These are phyloP conservation scores for Westerdykella sp. DNA, from an alignment of 2,329 filamentous ascomycete species.

Conservation along the genomic window DNA sequence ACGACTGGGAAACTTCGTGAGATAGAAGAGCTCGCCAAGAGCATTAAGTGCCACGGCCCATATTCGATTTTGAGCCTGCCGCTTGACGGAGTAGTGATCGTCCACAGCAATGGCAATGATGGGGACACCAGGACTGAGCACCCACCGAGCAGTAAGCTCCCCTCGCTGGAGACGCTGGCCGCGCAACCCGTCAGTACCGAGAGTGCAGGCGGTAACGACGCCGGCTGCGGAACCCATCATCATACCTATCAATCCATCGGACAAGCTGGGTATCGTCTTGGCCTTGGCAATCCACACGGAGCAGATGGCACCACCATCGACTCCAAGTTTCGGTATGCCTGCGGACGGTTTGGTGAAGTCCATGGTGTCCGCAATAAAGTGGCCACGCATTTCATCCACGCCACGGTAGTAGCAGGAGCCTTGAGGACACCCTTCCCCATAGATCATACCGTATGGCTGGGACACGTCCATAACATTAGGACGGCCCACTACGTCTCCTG, in stretches of 20 bases:
- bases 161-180: constrained; percentile 61
- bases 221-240: constrained; percentile 78
- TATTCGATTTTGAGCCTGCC: constrained; percentile 63
- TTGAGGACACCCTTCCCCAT: constrained; percentile 80
- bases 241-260: constrained; percentile 73
- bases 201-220: constrained; percentile 72
- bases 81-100: constrained; percentile 67
- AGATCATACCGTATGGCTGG: constrained; percentile 73
- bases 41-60: constrained; percentile 96
- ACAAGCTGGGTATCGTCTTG: constrained; percentile 60
- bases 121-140: constrained; percentile 84
- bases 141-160: constrained; percentile 80
- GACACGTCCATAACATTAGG: constrained; percentile 91
- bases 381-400: constrained; percentile 66
- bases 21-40: constrained; percentile 82
- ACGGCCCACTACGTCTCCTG: constrained; percentile 66
- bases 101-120: constrained; percentile 81
- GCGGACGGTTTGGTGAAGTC: constrained; percentile 56
- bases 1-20: constrained; percentile 62
- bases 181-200: constrained; percentile 57
- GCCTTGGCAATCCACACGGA: constrained; percentile 90
- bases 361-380: constrained; percentile 61
- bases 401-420: constrained; percentile 74
- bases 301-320: constrained; percentile 64
- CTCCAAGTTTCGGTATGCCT: constrained; percentile 71